phyloP scores from a whole-genome alignment of 805 yeast species.

The Scheffersomyces ergatensis region DNA sequence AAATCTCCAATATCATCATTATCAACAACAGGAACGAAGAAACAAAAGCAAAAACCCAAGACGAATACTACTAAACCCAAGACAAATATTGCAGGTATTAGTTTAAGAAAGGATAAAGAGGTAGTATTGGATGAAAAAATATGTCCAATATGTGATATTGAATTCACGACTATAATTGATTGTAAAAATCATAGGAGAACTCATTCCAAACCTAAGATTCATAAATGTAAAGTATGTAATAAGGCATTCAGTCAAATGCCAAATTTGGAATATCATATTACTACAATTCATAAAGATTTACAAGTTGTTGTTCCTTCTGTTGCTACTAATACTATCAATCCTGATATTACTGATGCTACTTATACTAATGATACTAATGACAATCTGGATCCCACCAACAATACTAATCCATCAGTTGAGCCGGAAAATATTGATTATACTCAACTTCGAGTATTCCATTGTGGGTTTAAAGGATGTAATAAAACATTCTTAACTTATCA shows the following conservation, averaged over 20 bases:
- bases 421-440: slow-evolving; percentile 2
- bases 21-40: neutral
- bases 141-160: slow-evolving; percentile 9
- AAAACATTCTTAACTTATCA: slow-evolving; percentile 8
- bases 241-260: slow-evolving; percentile 11
- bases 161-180: slow-evolving; percentile 7
- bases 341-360: neutral
- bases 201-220: slow-evolving; percentile 9
- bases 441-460: slow-evolving; percentile 11
- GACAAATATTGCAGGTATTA: too few species aligned
- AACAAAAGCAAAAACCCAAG: neutral
- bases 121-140: neutral
- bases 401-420: neutral
- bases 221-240: slow-evolving; percentile 10
- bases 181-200: slow-evolving; percentile 9
- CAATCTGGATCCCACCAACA: neutral
- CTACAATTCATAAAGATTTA: slow-evolving; percentile 10
- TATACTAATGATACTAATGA: neutral
- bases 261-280: slow-evolving; percentile 8
- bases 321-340: neutral
- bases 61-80: too few species aligned
- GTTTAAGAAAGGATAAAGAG: too few species aligned
- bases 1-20: too few species aligned
- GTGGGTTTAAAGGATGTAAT: slow-evolving; percentile 6
- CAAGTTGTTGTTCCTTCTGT: neutral